Evolutionary conservation across 2,329 filamentous ascomycete genomes (phyloP).

Genomic region (Helicocarpus griseus): DNA sequence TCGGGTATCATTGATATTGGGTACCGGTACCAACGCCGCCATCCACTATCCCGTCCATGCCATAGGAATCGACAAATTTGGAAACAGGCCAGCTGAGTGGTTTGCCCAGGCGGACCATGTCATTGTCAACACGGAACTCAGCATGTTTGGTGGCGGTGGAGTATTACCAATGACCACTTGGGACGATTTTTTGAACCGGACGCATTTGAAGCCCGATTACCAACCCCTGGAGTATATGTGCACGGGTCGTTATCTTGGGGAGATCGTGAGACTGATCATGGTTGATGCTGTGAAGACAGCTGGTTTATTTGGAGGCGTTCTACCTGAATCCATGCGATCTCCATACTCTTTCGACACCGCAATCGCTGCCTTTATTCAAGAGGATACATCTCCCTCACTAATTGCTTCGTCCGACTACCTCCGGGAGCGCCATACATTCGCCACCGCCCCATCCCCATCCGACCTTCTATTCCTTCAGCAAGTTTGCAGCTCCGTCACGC

Average conservation of each 20-base stretch:
- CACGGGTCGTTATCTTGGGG: slow-evolving; percentile 54
- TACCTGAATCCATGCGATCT: slow-evolving; percentile 46
- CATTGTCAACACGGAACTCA: slow-evolving; percentile 56
- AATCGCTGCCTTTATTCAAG: slow-evolving; percentile 49
- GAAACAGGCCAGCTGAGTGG: slow-evolving; percentile 45
- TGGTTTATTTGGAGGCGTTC: slow-evolving; percentile 46
- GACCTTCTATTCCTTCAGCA: slow-evolving; percentile 48
- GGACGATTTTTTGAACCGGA: slow-evolving; percentile 51
- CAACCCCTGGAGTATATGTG: slow-evolving; percentile 57
- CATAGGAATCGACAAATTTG: slow-evolving; percentile 48
- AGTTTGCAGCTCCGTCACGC: slow-evolving; percentile 45
- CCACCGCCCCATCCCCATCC: slow-evolving; percentile 33
- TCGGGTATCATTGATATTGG: slow-evolving; percentile 54
- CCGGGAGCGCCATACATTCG: slow-evolving; percentile 42
- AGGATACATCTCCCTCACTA: slow-evolving; percentile 31
- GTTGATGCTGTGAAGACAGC: slow-evolving; percentile 49
- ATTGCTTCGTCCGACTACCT: slow-evolving; percentile 36
- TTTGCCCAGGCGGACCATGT: slow-evolving; percentile 49
- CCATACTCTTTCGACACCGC: slow-evolving; percentile 52
- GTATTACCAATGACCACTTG: slow-evolving; percentile 51
- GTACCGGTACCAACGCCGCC: slow-evolving; percentile 57
- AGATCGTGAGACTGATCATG: slow-evolving; percentile 52
- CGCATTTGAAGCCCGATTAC: slow-evolving; percentile 50
- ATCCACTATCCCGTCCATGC: slow-evolving; percentile 49
- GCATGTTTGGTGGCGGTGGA: slow-evolving; percentile 52